Base-by-base conservation (phyloP, 345 rosid species). In the Ceriops tagal region DNA sequence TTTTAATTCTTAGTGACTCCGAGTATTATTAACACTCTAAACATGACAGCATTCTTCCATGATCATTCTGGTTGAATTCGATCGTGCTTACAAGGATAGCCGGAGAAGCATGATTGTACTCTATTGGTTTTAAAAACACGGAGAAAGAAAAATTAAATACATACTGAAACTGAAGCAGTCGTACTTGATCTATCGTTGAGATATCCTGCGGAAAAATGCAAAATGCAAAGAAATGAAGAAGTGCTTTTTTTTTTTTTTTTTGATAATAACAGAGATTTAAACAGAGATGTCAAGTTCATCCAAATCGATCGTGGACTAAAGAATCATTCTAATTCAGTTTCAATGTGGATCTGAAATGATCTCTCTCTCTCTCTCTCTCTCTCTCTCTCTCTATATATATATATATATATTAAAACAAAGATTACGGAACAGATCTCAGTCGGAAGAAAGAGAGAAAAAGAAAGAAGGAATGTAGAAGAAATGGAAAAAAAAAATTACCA, bases 111-210 rank as follows among this genome's bases (percentile, higher is more conserved):
- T 43, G 16, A 13, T 43, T 43, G 18, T 43, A 43, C 49, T 43
- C 49, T 43, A 13, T 11, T 13, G 5, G 31, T 8, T 19, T 8
- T 15, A 58, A 18, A 66, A 30, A 47, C 19, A 67, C 51, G 46
- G 32, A 26, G 47, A 30, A 58, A 57, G 68, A 72, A 53, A 67
- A 56, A 57, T 30, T 34, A 65, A 74, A 69, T 34, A 62, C 97
- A 82, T 75, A 92, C 97, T 24, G 87, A 58, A 75, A 67, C 69
- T 0, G 89, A 73, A 68, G 73, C 4, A 52, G 63, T 46, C 21
- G 57, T 22, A 53, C 27, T 63, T 32, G 69, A 78, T 37, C 80
- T 90, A 28, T 79, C 83, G 69, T 89, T 76, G 69, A 77, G 79
- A 57, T 73, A 78, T 76, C 86, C 98, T 92, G 83, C 71, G 58